phyloP scores from a whole-genome alignment of 163 green algal species.

The Chlamydomonas reinhardtii region DNA sequence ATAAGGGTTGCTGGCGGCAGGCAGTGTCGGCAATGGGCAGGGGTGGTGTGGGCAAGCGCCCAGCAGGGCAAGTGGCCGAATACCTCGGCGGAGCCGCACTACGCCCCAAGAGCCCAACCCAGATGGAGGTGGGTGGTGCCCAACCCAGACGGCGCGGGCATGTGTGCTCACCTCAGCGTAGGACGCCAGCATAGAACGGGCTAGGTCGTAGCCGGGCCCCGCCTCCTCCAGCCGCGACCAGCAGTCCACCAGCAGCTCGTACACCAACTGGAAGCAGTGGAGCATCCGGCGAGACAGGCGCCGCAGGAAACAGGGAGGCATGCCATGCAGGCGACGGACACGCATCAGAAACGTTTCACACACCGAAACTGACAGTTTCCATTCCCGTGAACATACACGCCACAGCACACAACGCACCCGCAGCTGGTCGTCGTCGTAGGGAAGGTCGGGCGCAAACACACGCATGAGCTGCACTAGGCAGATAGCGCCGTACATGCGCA shows the following conservation, averaged over 20 bases:
- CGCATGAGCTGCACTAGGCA: constrained; percentile 37
- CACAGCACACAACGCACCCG: constrained; percentile 31
- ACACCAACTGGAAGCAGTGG: constrained; percentile 3
- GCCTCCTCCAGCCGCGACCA: constrained; percentile 9
- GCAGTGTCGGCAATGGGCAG: not conserved
- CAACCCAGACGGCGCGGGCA: too few relatives aligned
- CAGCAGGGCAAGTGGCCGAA: too few relatives aligned
- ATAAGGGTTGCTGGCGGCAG: too few relatives aligned
- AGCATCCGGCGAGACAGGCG: not conserved
- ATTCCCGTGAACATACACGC: too few relatives aligned
- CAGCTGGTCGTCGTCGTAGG: constrained; percentile 33
- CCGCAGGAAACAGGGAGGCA: too few relatives aligned
- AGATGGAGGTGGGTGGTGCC: too few relatives aligned
- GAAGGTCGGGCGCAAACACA: constrained; percentile 25
- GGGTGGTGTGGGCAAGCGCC: too few relatives aligned
- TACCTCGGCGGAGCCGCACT: too few relatives aligned
- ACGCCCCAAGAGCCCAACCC: too few relatives aligned
- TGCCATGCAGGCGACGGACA: too few relatives aligned
- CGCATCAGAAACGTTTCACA: too few relatives aligned
- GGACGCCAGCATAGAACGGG: constrained; percentile 18
- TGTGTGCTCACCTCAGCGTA: constrained; percentile 17
- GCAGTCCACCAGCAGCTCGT: constrained; percentile 21
- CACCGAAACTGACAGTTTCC: too few relatives aligned
- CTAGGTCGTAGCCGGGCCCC: not conserved
- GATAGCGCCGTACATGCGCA: constrained; percentile 2